A percentile compares a stretch with the other conserved stretches of the same genome.
Evolutionary conservation across 768 basidiomycete genomes (phyloP).

Genomic region (Termitomyces eurrhizus): DNA sequence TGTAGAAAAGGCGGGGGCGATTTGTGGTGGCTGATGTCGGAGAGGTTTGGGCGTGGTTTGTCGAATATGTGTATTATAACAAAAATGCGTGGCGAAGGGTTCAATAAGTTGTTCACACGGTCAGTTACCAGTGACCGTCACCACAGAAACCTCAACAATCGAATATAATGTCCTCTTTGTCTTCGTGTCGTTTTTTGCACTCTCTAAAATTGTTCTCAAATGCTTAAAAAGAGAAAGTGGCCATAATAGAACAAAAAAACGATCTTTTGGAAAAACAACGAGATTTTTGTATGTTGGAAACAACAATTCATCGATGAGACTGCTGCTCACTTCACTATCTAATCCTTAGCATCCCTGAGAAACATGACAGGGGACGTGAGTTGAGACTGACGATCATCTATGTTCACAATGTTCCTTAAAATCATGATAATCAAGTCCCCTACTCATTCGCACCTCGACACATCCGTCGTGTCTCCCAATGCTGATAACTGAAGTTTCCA

Average conservation of each 20-base stretch:
- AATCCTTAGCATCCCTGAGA: background rate
- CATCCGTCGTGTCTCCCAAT: background rate
- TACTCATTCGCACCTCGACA: background rate
- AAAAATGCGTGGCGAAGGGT: slow-evolving; percentile 10
- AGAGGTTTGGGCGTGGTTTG: background rate
- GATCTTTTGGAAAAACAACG: background rate
- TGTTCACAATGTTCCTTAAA: too few relatives aligned
- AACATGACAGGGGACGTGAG: background rate
- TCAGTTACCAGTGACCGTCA: slow-evolving; percentile 3
- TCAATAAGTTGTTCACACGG: slow-evolving; percentile 11
- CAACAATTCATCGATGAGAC: background rate
- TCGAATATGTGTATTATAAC: background rate
- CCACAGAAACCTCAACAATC: background rate
- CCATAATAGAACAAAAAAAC: background rate
- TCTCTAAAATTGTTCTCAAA: background rate
- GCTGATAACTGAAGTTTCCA: background rate
- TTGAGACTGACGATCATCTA: background rate
- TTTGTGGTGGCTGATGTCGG: slow-evolving; percentile 1
- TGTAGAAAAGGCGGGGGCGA: slow-evolving; percentile 1
- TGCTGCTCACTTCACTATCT: background rate
- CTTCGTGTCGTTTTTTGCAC: background rate
- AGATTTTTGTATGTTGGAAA: background rate
- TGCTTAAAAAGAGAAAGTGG: background rate
- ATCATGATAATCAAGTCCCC: background rate
- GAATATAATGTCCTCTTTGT: slow-evolving; percentile 5